Percentiles rank a stretch among this genome's conserved stretches.
These are phyloP conservation scores for Entomortierella lignicola DNA, from an alignment of 192 early-diverging fungal species.

Conservation along the genomic window DNA sequence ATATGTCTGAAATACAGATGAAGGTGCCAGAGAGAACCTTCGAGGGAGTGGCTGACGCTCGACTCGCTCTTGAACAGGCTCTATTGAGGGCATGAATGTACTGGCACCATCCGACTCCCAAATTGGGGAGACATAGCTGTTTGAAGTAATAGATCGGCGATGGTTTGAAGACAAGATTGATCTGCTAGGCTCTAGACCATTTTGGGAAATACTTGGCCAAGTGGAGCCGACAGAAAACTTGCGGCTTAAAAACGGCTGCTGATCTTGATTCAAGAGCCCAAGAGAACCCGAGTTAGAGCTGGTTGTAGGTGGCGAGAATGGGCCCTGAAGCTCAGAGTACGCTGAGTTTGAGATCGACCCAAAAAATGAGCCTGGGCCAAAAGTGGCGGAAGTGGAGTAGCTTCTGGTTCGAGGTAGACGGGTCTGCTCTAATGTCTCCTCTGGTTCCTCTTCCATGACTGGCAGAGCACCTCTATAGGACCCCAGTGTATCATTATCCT, in stretches of 20 bases:
- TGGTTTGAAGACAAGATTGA: conserved; percentile 3
- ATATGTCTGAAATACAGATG: conserved; percentile 41
- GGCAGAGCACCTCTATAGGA: conserved; percentile 15
- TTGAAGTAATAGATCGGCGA: conserved; percentile 31
- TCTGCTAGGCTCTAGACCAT: background rate
- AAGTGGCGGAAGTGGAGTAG: conserved; percentile 46
- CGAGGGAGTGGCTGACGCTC: conserved; percentile 12
- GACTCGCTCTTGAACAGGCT: background rate
- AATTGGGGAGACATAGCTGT: conserved; percentile 17
- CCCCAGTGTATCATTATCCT: background rate
- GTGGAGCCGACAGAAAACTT: conserved; percentile 20
- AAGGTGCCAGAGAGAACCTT: conserved; percentile 39
- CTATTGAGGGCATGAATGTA: background rate
- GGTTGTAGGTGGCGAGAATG: conserved; percentile 8
- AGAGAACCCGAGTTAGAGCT: background rate
- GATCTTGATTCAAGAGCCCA: conserved; percentile 9
- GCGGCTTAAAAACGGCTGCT: conserved; percentile 5
- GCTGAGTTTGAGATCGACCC: conserved; percentile 6
- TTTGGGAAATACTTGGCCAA: conserved; percentile 21
- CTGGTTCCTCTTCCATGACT: conserved; percentile 35
- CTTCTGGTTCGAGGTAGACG: conserved; percentile 32
- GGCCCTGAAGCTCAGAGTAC: background rate
- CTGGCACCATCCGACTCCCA: conserved; percentile 22
- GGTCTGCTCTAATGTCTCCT: conserved; percentile 30
- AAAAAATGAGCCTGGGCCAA: conserved; percentile 31